Evolutionary conservation across 768 basidiomycete genomes (phyloP), one percentile per base, ranked within the genome.

Genomic region (Tephrocybe sp.): DNA sequence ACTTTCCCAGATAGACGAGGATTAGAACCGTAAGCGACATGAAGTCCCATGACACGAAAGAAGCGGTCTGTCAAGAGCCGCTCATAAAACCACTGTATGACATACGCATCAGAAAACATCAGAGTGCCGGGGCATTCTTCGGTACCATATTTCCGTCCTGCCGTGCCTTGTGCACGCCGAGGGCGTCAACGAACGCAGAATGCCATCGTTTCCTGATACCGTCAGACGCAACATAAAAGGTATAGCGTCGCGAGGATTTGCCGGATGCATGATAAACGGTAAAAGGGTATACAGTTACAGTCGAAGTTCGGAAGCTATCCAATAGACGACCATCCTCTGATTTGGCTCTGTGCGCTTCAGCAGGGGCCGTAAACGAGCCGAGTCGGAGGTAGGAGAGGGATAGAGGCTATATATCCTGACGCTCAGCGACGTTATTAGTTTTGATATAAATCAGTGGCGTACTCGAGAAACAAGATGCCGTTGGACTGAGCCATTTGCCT

Each of bases 301-400:
- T 71, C 32, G 77, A 72, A 11, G 72, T 78, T 46, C 78, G 77
- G 28, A 84, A 68, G 39, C 67, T 73, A 49, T 85, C 83, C 27
- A 87, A 65, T 11, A 87, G 64, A 12, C 78, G 62, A 30, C 80
- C 77, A 40, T 81, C 83, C 42, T 87, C 84, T 13, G 71, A 58
- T 36, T 76, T 77, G 53, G 86, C 87, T 60, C 78, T 84, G 27
- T 88, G 80, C 40, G 66, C 72, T 55, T 90, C 91, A 4, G 82
- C 69, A 5, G 78, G 70, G 1, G 62, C 72, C 16, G 75, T 71
- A 61, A 92, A 93, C 13, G 76, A 68, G 24, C 78, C 89, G 7
- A 92, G 73, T 15, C 80, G 82, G n/a, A 93, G 77, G 55, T 84
- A 92, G 30, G 87, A 84, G 2, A 93, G 68, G 3, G 89, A 86